A percentile compares a stretch with the other conserved stretches of the same genome.
Evolutionary conservation across 257 asterid genomes (phyloP).

Genomic region (Scutellaria galericulata): DNA sequence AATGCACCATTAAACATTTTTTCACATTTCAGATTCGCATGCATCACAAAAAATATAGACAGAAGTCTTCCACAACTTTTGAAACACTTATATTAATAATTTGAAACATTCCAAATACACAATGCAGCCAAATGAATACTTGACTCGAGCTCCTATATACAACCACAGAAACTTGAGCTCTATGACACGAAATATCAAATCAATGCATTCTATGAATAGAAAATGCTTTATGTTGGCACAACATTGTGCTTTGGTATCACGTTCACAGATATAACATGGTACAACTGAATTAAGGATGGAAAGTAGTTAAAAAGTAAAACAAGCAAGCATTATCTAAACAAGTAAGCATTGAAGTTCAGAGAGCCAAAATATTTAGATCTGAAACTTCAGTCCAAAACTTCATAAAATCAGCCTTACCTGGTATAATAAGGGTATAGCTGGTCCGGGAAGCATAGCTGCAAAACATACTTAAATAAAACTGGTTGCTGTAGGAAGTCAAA

Average conservation of each 20-base stretch:
- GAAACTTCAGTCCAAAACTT: constrained; percentile 9
- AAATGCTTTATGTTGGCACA: not conserved
- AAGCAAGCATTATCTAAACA: not conserved
- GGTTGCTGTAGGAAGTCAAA: not conserved
- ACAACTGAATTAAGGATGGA: not conserved
- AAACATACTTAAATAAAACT: constrained; percentile 34
- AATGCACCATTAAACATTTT: too few species aligned
- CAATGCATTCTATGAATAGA: not conserved
- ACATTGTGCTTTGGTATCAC: not conserved
- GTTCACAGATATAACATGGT: not conserved
- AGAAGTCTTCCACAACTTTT: not conserved
- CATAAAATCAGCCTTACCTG: constrained; percentile 47
- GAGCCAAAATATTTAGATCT: not conserved
- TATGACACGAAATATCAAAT: not conserved
- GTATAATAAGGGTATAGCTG: constrained; percentile 68
- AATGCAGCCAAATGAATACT: constrained; percentile 8
- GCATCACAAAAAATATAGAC: too few species aligned
- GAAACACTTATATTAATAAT: not conserved
- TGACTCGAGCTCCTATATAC: not conserved
- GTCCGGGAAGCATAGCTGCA: constrained; percentile 85
- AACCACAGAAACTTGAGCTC: not conserved
- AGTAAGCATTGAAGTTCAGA: not conserved
- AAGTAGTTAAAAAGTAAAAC: constrained; percentile 2
- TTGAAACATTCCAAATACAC: constrained; percentile 5
- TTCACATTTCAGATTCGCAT: too few species aligned